These are phyloP conservation scores for Linanthus parryae DNA, from an alignment of 148 eudicot genomes.

Conservation along the genomic window DNA sequence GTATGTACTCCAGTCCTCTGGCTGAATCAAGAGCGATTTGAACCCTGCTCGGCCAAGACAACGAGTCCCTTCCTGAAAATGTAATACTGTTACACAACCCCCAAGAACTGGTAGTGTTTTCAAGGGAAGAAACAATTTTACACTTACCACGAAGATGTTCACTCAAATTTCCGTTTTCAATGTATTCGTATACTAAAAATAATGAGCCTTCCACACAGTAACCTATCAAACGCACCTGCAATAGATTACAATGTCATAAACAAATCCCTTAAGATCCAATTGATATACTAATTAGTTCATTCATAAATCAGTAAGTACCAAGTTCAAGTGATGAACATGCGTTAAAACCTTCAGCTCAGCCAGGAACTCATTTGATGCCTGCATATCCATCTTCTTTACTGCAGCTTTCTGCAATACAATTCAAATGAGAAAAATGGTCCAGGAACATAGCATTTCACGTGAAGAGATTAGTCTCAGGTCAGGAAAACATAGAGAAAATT, in stretches of 20 bases:
- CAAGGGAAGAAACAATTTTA: conserved; percentile 11
- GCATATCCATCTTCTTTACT: conserved; percentile 47
- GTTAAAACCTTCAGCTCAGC: conserved; percentile 55
- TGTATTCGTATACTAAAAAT: conserved; percentile 76
- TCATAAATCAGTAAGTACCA: no score
- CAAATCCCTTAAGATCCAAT: no score
- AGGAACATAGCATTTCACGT: background rate
- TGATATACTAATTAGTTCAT: no score
- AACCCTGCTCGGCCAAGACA: conserved; percentile 80
- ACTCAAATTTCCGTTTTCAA: conserved; percentile 81
- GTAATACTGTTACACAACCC: background rate
- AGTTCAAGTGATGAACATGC: conserved; percentile 51
- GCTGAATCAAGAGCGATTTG: conserved; percentile 98
- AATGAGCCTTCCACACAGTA: conserved; percentile 78
- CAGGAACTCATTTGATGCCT: conserved; percentile 44
- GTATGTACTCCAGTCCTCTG: conserved; percentile 95
- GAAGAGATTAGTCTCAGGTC: background rate
- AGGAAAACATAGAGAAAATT: background rate
- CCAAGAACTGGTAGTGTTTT: background rate
- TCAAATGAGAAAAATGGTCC: background rate
- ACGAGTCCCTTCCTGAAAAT: conserved; percentile 42
- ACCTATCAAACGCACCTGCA: conserved; percentile 91
- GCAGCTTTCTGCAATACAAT: conserved; percentile 44
- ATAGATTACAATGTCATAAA: background rate
- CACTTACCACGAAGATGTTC: conserved; percentile 78